phyloP scores from a whole-genome alignment of 345 rosid species.

The Euphorbia tirucalli region DNA sequence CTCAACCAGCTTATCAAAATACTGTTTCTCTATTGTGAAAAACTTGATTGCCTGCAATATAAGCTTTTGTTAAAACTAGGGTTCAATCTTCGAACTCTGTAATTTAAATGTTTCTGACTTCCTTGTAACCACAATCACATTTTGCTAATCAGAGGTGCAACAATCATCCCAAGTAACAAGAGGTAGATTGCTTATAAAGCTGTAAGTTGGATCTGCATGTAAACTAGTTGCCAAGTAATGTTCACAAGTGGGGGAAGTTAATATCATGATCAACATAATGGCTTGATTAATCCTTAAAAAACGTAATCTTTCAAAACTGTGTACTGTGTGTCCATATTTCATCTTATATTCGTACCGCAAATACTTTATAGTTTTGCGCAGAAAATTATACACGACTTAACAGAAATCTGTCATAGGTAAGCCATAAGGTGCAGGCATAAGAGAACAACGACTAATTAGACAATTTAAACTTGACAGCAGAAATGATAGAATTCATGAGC shows the following conservation, averaged over 20 bases:
- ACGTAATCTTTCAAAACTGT: background rate
- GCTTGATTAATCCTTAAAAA: background rate
- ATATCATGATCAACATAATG: background rate
- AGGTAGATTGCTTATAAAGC: background rate
- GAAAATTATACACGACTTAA: background rate
- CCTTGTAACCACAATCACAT: too few relatives aligned
- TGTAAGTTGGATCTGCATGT: background rate
- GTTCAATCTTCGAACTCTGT: background rate
- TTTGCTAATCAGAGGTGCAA: background rate
- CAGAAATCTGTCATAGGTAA: background rate
- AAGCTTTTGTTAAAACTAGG: conserved; percentile 11
- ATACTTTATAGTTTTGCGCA: background rate
- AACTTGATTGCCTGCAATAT: conserved; percentile 62
- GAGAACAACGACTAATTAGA: background rate
- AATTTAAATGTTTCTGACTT: background rate
- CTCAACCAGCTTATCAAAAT: conserved; percentile 69
- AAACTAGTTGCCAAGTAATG: background rate
- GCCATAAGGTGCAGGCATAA: background rate
- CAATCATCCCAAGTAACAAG: background rate
- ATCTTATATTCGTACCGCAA: background rate
- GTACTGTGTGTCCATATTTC: background rate
- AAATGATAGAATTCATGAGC: background rate
- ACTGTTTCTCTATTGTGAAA: conserved; percentile 45
- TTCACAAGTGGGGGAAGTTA: background rate
- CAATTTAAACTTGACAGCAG: background rate